Percentiles rank a stretch among this genome's conserved stretches.
Evolutionary conservation across 1,284 basidiomycete species (phyloP).

Genomic region (Cryptococcus sp.): DNA sequence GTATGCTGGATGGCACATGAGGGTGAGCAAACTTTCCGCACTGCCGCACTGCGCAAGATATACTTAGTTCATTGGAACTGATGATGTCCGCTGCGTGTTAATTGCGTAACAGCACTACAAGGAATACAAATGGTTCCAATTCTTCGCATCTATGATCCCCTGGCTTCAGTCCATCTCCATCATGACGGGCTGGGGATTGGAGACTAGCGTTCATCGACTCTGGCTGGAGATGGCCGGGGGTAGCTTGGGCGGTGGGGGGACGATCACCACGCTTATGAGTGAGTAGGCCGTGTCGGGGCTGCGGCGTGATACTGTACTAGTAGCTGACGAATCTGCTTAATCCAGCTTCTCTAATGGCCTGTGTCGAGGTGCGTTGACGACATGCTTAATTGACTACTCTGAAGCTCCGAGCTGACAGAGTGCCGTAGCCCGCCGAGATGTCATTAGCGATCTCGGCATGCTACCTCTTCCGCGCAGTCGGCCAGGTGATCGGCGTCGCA

Average conservation of each 20-base stretch:
- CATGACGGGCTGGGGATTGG: constrained; percentile 27
- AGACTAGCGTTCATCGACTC: constrained; percentile 24
- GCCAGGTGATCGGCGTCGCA: constrained; percentile 41
- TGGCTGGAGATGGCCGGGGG: constrained; percentile 38
- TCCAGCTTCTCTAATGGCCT: constrained; percentile 29
- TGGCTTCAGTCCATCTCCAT: constrained; percentile 33
- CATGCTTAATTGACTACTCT: neutral
- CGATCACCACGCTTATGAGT: constrained; percentile 26
- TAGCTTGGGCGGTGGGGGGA: constrained; percentile 29
- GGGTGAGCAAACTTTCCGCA: constrained; percentile 15
- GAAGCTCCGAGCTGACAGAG: neutral
- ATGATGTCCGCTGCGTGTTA: neutral
- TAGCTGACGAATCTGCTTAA: neutral
- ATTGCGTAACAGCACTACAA: constrained; percentile 20
- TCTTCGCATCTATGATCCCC: constrained; percentile 24
- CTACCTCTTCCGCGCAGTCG: constrained; percentile 39
- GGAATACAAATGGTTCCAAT: constrained; percentile 39
- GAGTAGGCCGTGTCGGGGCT: neutral
- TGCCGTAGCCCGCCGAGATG: constrained; percentile 18
- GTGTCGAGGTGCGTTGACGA: constrained; percentile 25
- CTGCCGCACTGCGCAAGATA: too few species aligned
- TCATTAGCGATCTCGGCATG: constrained; percentile 41
- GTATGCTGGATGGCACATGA: constrained; percentile 41
- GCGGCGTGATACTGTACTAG: neutral
- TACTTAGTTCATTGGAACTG: neutral